Conservation (phyloP, 306 rosid genomes). For the Chamaecrista fasciculata region DNA sequence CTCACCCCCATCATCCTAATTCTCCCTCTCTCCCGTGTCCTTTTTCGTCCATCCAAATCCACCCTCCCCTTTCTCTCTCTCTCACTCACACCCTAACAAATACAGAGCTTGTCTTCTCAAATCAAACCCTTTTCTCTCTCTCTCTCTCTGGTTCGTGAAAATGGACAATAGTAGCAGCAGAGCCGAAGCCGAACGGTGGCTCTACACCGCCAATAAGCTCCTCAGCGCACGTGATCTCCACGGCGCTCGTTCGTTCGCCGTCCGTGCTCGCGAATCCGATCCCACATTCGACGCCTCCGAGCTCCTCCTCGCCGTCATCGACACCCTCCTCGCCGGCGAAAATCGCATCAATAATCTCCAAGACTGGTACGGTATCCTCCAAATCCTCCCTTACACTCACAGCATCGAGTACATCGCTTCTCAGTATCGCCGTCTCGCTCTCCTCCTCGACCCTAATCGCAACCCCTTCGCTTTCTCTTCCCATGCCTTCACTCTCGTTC, state of each 20-base stretch:
- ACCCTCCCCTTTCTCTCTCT: background rate
- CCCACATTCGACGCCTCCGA: constrained; percentile 67
- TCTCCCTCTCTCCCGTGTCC: background rate
- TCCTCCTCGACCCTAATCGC: constrained; percentile 60
- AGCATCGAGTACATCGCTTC: constrained; percentile 66
- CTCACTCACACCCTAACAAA: background rate
- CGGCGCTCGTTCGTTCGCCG: constrained; percentile 76
- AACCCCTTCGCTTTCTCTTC: constrained; percentile 57
- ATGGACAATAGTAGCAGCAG: constrained; percentile 46
- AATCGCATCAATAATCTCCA: constrained; percentile 54
- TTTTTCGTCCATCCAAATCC: background rate
- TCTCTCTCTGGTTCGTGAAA: background rate
- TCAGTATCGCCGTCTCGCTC: constrained; percentile 73
- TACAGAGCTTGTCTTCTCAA: no score
- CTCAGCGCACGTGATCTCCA: constrained; percentile 71
- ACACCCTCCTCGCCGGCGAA: constrained; percentile 68
- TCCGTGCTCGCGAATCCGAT: constrained; percentile 84
- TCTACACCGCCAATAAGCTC: constrained; percentile 74
- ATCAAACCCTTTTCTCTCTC: background rate
- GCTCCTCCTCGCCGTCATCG: constrained; percentile 68
- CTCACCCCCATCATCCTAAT: background rate
- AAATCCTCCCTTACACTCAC: constrained; percentile 56
- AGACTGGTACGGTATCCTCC: constrained; percentile 70
- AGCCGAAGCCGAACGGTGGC: constrained; percentile 87
- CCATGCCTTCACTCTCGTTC: constrained; percentile 66